phyloP scores from a whole-genome alignment of 306 rosid species.

The Boehmeria nivea region DNA sequence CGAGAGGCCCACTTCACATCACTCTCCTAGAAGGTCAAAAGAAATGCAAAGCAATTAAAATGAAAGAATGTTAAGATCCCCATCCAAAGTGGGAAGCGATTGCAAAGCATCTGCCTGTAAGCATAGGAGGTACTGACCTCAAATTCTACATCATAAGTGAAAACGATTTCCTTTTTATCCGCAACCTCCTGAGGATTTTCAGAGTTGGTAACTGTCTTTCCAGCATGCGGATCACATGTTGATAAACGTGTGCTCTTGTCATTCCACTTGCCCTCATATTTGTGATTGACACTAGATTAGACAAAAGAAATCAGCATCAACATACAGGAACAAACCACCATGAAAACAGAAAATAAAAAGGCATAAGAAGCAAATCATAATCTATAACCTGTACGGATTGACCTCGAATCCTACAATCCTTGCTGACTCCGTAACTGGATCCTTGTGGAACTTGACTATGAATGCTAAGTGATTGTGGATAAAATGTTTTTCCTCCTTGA shows the following conservation, averaged over 20 bases:
- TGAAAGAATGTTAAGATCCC: neutral
- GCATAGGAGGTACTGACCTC: slow-evolving; percentile 44
- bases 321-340: slow-evolving; percentile 3
- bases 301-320: slow-evolving; percentile 18
- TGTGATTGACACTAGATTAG: slow-evolving; percentile 62
- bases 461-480: slow-evolving; percentile 78
- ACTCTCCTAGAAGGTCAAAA: slow-evolving; percentile 55
- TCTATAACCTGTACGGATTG: slow-evolving; percentile 67
- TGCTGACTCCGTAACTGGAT: slow-evolving; percentile 55
- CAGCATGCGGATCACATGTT: slow-evolving; percentile 86
- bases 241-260: slow-evolving; percentile 42
- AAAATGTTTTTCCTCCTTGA: slow-evolving; percentile 71
- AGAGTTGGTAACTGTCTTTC: slow-evolving; percentile 46
- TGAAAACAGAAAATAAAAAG: neutral
- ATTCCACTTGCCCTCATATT: slow-evolving; percentile 66
- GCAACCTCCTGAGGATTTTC: slow-evolving; percentile 85
- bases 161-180: slow-evolving; percentile 72
- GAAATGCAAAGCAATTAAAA: slow-evolving; percentile 7
- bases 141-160: slow-evolving; percentile 86
- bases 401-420: slow-evolving; percentile 95
- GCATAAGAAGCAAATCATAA: slow-evolving; percentile 12
- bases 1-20: slow-evolving; percentile 96
- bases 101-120: neutral
- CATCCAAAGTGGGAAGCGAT: neutral
- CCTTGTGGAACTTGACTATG: slow-evolving; percentile 69